Evolutionary conservation across 2,329 filamentous ascomycete genomes (phyloP).

Genomic region (Cordyceps cateniannulata): DNA sequence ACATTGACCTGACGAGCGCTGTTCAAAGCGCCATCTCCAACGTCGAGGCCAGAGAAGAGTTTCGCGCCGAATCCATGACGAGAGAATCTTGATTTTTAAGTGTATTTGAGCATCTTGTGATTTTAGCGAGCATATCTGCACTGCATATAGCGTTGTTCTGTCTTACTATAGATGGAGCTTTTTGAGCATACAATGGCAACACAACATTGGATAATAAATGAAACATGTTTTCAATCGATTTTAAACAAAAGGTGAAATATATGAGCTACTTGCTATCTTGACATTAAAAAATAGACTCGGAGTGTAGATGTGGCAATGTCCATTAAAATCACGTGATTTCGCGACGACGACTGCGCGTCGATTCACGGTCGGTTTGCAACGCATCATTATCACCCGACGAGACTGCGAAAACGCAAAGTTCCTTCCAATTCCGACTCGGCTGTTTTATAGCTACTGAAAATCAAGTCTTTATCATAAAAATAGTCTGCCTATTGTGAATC

Average conservation of each 20-base stretch:
- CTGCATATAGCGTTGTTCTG: not conserved
- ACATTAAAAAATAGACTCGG: no score
- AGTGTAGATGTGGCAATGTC: not conserved
- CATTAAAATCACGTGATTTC: constrained; percentile 10
- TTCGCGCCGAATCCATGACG: constrained; percentile 13
- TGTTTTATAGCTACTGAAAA: not conserved
- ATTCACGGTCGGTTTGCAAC: not conserved
- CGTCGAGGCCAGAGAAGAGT: constrained; percentile 49
- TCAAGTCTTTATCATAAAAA: no score
- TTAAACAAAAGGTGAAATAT: no score
- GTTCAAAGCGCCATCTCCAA: constrained; percentile 83
- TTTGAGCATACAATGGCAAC: no score
- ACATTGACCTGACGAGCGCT: constrained; percentile 84
- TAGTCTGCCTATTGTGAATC: no score
- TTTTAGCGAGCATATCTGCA: not conserved
- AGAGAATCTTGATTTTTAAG: not conserved
- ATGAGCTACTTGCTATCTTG: no score
- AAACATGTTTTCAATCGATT: no score
- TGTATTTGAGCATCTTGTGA: not conserved
- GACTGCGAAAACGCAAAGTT: not conserved
- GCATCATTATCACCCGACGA: not conserved
- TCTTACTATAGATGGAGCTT: not conserved
- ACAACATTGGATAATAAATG: no score
- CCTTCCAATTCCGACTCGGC: not conserved
- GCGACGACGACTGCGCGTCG: not conserved